A percentile compares a stretch with the other conserved stretches of the same genome.
Evolutionary conservation across 441 rosid genomes (phyloP).

Genomic region (Lepidium campestre): DNA sequence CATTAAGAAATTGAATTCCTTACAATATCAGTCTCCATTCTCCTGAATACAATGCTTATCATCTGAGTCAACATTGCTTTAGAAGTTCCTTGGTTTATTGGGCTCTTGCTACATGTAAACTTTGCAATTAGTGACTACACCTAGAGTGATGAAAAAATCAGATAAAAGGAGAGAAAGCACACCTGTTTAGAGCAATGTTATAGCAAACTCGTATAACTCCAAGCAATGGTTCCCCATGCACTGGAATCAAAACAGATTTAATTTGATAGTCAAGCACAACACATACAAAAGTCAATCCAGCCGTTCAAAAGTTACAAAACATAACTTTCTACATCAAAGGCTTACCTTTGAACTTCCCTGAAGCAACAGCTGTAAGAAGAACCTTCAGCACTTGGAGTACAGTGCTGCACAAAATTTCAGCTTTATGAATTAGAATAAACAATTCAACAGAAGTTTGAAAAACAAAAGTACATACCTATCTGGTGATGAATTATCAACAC

Average conservation of each 20-base stretch:
- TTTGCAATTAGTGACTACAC: constrained; percentile 30
- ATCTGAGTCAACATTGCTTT: constrained; percentile 99
- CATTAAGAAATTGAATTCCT: constrained; percentile 20
- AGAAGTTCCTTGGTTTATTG: constrained; percentile 95
- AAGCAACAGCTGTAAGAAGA: constrained; percentile 96
- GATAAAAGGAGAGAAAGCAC: constrained; percentile 13
- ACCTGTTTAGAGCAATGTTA: constrained; percentile 98
- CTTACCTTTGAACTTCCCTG: constrained; percentile 88
- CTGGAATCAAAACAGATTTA: constrained; percentile 43
- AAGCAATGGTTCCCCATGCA: constrained; percentile 95
- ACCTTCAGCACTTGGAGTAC: constrained; percentile 92
- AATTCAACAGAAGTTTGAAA: constrained; percentile 17
- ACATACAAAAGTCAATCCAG: neutral
- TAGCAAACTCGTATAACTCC: constrained; percentile 97
- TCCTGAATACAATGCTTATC: constrained; percentile 89
- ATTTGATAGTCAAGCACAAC: constrained; percentile 5
- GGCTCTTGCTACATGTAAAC: constrained; percentile 86
- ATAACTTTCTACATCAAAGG: constrained; percentile 16
- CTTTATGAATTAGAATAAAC: constrained; percentile 23
- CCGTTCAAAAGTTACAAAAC: constrained; percentile 6
- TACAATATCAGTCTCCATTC: constrained; percentile 96
- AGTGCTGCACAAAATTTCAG: constrained; percentile 59
- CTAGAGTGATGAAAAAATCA: constrained; percentile 13
- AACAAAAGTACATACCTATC: constrained; percentile 59
- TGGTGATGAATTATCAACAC: constrained; percentile 92